These are phyloP conservation scores for Dactylellina leptospora DNA, from an alignment of 2,329 filamentous ascomycete genomes.

Conservation along the genomic window DNA sequence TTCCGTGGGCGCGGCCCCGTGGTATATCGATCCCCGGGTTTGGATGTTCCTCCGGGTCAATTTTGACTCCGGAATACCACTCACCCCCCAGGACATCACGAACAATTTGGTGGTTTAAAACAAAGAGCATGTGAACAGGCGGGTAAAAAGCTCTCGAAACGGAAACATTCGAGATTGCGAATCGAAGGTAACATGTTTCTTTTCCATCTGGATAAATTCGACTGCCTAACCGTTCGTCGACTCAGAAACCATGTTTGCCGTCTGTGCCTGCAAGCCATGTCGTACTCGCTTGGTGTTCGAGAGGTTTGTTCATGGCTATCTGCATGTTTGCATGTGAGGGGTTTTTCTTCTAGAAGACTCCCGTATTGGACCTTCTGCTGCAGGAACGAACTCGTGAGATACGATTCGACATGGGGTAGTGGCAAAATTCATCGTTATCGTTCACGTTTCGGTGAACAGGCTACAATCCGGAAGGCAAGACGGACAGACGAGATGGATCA, in stretches of 20 bases:
- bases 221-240: conserved; percentile 46
- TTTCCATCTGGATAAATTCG: conserved; percentile 34
- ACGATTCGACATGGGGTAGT: conserved; percentile 29
- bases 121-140: conserved; percentile 23
- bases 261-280: conserved; percentile 19
- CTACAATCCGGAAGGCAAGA: conserved; percentile 37
- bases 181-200: conserved; percentile 1
- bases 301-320: neutral
- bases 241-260: neutral
- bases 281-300: conserved; percentile 35
- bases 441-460: conserved; percentile 27
- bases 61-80: neutral
- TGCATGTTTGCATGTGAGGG: conserved; percentile 27
- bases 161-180: conserved; percentile 19
- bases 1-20: conserved; percentile 1
- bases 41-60: neutral
- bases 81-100: neutral
- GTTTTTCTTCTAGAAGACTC: conserved; percentile 43
- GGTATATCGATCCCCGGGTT: neutral
- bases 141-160: conserved; percentile 30
- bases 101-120: neutral
- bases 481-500: neutral
- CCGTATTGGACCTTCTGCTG: conserved; percentile 42
- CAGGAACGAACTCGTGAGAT: conserved; percentile 42
- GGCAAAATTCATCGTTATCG: conserved; percentile 12